A percentile compares a stretch with the other conserved stretches of the same genome.
phyloP scores from a whole-genome alignment of 441 rosid species.

The Populus trichocarpa region DNA sequence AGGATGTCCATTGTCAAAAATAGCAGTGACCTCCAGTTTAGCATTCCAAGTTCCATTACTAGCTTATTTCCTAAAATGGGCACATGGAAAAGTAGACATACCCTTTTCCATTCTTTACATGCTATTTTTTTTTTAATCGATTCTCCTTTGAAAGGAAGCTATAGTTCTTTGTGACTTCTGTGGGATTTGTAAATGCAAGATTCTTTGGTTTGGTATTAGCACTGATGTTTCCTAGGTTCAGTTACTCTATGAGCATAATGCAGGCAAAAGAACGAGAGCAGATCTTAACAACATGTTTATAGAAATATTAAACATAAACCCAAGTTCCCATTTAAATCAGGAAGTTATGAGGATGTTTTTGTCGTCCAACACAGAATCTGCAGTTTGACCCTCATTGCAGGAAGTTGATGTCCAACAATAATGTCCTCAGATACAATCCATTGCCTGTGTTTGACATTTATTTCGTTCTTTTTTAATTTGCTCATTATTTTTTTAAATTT shows the following conservation, averaged over 20 bases:
- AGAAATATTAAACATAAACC: not conserved
- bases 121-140: not conserved
- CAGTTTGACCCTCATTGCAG: not conserved
- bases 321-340: not conserved
- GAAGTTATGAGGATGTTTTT: not conserved
- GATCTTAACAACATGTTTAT: not conserved
- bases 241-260: not conserved
- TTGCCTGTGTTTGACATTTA: not conserved
- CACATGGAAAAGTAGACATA: not conserved
- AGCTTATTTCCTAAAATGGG: not conserved
- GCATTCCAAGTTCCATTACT: not conserved
- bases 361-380: not conserved
- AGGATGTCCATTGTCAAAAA: not conserved
- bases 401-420: not conserved
- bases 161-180: not conserved
- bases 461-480: not conserved
- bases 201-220: not conserved
- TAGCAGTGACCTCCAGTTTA: not conserved
- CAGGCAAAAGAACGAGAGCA: not conserved
- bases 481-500: no score
- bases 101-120: not conserved
- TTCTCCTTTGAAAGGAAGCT: not conserved
- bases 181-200: not conserved
- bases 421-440: not conserved
- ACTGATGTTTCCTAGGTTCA: not conserved